Evolutionary conservation across 2,329 filamentous ascomycete species (phyloP).

Genomic region (Diaporthe batatas): DNA sequence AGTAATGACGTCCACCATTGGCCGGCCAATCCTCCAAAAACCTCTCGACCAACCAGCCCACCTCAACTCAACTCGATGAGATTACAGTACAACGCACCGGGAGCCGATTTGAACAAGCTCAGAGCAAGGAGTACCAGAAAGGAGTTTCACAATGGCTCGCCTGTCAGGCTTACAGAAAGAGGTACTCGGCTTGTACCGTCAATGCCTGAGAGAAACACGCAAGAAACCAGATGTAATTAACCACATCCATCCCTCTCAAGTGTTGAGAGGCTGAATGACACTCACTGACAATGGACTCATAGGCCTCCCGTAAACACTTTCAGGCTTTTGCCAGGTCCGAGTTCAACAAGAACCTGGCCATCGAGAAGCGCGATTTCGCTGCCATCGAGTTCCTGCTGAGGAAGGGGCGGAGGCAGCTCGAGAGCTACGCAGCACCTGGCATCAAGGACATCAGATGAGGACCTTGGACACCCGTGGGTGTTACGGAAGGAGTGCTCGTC

Average conservation of each 20-base stretch:
- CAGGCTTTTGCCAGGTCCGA: slow-evolving; percentile 78
- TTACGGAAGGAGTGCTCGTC: not conserved
- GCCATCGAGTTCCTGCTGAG: slow-evolving; percentile 88
- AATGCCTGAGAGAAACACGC: slow-evolving; percentile 84
- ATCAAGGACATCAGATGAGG: slow-evolving; percentile 78
- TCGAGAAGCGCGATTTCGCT: slow-evolving; percentile 88
- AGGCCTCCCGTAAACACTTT: slow-evolving; percentile 73
- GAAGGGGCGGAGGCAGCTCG: slow-evolving; percentile 84
- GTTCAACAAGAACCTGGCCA: slow-evolving; percentile 76
- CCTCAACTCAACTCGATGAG: not conserved
- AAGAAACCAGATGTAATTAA: slow-evolving; percentile 79
- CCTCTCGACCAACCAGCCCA: not conserved
- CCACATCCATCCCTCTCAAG: not conserved
- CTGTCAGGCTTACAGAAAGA: slow-evolving; percentile 92
- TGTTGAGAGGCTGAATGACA: not conserved
- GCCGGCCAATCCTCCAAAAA: slow-evolving; percentile 8
- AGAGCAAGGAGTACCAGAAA: not conserved
- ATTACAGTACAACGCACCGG: not conserved
- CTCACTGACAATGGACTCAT: not conserved
- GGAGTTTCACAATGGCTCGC: slow-evolving; percentile 55
- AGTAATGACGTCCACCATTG: slow-evolving; percentile 23
- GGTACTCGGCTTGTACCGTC: slow-evolving; percentile 87
- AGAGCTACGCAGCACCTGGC: slow-evolving; percentile 82
- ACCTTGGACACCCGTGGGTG: slow-evolving; percentile 3
- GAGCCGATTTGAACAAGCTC: not conserved